Conservation (phyloP, 225 moss, liverwort and hornwort genomes). For the Polytrichum formosum region DNA sequence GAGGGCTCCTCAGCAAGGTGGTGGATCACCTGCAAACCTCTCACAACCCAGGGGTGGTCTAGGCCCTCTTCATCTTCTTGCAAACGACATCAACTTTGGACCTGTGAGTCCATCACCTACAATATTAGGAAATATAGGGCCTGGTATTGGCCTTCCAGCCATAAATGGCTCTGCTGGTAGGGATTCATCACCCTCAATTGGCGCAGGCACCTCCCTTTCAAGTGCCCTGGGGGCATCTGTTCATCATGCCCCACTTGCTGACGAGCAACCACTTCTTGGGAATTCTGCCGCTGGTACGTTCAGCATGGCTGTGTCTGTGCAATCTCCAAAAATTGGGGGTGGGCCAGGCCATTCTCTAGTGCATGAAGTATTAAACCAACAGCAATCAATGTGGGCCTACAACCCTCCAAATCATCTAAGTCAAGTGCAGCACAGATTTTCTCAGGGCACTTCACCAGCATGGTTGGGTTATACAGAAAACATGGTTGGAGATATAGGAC, state of each 20-base stretch:
- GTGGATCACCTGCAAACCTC: conserved; percentile 29
- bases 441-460: conserved; percentile 30
- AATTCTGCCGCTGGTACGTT: conserved; percentile 36
- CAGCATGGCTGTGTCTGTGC: conserved; percentile 38
- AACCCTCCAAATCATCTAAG: conserved; percentile 26
- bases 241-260: conserved; percentile 30
- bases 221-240: conserved; percentile 31
- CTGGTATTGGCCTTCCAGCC: conserved; percentile 41
- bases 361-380: conserved; percentile 42
- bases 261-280: conserved; percentile 33
- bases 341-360: conserved; percentile 18
- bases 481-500: conserved; percentile 50
- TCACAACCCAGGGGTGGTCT: conserved; percentile 38
- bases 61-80: conserved; percentile 32
- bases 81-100: conserved; percentile 47
- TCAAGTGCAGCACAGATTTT: conserved; percentile 27
- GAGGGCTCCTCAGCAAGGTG: conserved; percentile 37
- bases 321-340: conserved; percentile 45
- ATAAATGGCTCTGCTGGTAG: conserved; percentile 39
- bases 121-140: conserved; percentile 32
- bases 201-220: conserved; percentile 27
- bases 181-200: conserved; percentile 35
- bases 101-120: conserved; percentile 40
- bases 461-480: conserved; percentile 55
- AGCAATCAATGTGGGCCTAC: conserved; percentile 45